Base-by-base conservation (phyloP, 768 basidiomycete species). In the Fomitopsis serialis region DNA sequence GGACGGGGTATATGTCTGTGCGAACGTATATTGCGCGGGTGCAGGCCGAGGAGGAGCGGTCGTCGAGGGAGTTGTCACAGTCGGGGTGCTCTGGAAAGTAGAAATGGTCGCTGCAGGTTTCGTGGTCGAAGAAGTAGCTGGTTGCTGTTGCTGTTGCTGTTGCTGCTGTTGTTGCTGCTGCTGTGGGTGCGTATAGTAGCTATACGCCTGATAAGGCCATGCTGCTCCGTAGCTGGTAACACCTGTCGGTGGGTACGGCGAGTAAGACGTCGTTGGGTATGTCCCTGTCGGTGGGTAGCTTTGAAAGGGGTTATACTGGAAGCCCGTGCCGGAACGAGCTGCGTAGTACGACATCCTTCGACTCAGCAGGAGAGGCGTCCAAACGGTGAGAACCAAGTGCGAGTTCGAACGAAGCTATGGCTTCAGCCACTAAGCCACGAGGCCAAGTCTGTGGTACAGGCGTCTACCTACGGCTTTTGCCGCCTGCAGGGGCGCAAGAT, bases 241-340 rank as follows among this genome's bases (percentile, higher is more conserved):
- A 13, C 83, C 84, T 13, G 85, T 76, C 54, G 82, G 77, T 12
- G 70, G 66, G 58, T 87, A 86, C 56, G 72, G 65, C 25, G 61
- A 63, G 57, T 66, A 66, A 2, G 62, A 54, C 0, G 65, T 56
- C 4, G 63, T 60, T 3, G 65, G 63, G 45, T 66, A 64, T 21
- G 61, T 54, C 19, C 58, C 59, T 13, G 59, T 57, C 36, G 60
- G 61, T 2, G 54, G 51, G 27, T 65, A 54, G 24, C 35, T 45
- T 47, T 76, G 78, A 58, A 85, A 86, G 34, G 81, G 75, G 54
- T 81, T 75, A 55, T 88, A 87, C 13, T 84, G 78, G 66, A 87
- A 87, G 2, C 82, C 78, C 2, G 82, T 71, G 0, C 81, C 76
- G 0, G 81, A 67, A 25, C 68, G 65, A 0, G 81, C 68, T 37